These are phyloP conservation scores for Torulaspora microellipsoides DNA, from an alignment of 805 yeast genomes.

Conservation along the genomic window DNA sequence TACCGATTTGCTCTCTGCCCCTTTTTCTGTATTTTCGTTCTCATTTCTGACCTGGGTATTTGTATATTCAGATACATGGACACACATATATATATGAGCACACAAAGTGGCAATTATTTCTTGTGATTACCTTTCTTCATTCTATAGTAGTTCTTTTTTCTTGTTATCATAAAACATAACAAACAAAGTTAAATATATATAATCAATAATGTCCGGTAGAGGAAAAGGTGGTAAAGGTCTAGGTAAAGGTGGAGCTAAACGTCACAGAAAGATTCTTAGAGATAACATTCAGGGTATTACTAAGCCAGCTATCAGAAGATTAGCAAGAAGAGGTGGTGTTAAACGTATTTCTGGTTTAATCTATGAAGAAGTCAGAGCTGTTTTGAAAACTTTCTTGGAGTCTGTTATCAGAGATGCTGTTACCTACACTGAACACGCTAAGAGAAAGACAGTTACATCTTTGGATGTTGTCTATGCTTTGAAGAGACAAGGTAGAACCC, in stretches of 20 bases:
- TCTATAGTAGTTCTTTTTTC: not conserved
- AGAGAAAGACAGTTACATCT: slow-evolving; percentile 99
- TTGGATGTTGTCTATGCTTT: slow-evolving; percentile 98
- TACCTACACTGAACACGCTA: slow-evolving; percentile 99
- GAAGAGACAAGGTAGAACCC: slow-evolving; percentile 99
- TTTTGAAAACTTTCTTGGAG: slow-evolving; percentile 91
- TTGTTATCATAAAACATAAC: not conserved
- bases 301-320: slow-evolving; percentile 99
- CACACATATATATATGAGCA: too few species aligned
- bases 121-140: too few species aligned
- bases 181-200: not conserved
- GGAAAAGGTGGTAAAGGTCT: slow-evolving; percentile 99
- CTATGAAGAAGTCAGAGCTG: slow-evolving; percentile 98
- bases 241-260: slow-evolving; percentile 99
- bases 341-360: slow-evolving; percentile 99
- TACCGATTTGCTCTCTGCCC: too few species aligned
- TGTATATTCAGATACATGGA: too few species aligned
- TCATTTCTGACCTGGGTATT: too few species aligned
- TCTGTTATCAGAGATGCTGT: slow-evolving; percentile 98
- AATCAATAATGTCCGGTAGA: slow-evolving; percentile 84
- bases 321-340: slow-evolving; percentile 99
- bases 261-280: slow-evolving; percentile 99
- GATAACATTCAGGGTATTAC: slow-evolving; percentile 99
- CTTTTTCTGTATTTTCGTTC: too few species aligned
- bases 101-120: too few species aligned